A percentile compares a stretch with the other conserved stretches of the same genome.
Conservation (phyloP, 2,329 filamentous ascomycete species). For the Eutypella sp. region DNA sequence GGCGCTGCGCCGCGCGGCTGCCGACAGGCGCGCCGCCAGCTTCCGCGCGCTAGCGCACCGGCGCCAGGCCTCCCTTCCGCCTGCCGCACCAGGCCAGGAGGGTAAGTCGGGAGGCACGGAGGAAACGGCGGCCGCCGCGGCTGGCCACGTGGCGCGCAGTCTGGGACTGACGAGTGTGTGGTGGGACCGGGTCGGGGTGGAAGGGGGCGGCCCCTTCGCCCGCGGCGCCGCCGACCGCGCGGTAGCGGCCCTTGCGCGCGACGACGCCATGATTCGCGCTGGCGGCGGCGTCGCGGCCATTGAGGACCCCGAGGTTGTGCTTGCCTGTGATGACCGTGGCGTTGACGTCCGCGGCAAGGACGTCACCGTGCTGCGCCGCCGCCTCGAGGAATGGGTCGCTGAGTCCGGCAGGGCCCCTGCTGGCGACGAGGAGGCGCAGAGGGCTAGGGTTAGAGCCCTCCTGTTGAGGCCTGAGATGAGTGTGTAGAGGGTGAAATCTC, state of each 20-base stretch:
- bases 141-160: constrained; percentile 22
- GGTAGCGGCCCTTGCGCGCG: constrained; percentile 60
- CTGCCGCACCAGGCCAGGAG: constrained; percentile 22
- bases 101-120: neutral
- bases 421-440: constrained; percentile 27
- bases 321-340: constrained; percentile 68
- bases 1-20: constrained; percentile 47
- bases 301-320: constrained; percentile 57
- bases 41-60: constrained; percentile 33
- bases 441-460: constrained; percentile 22
- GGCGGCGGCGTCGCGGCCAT: constrained; percentile 58
- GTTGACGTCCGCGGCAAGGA: constrained; percentile 52
- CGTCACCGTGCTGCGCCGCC: constrained; percentile 49
- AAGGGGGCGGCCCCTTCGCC: constrained; percentile 52
- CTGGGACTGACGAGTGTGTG: constrained; percentile 36
- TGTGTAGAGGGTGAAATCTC: too few relatives aligned
- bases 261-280: constrained; percentile 63
- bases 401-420: constrained; percentile 30
- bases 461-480: too few relatives aligned
- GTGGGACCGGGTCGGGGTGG: constrained; percentile 47
- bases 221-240: constrained; percentile 45
- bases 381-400: constrained; percentile 44
- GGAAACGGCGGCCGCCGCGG: neutral
- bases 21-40: constrained; percentile 45
- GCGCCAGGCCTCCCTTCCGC: neutral